These are phyloP conservation scores for Phytopythium helicoides DNA, from an alignment of 352 stramenopile species.

Conservation along the genomic window DNA sequence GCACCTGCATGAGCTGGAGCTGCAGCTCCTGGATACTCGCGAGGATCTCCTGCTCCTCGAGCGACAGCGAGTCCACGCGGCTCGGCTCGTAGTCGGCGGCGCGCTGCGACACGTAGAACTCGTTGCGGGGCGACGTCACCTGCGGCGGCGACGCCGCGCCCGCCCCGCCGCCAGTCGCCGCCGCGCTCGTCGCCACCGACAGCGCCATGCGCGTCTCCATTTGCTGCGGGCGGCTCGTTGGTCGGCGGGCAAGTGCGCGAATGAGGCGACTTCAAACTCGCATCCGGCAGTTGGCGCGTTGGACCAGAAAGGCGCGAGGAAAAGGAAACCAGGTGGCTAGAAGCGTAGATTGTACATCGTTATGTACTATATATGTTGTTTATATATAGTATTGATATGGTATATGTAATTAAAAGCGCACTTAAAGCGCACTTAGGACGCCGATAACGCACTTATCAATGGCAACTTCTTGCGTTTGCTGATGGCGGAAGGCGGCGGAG, in stretches of 20 bases:
- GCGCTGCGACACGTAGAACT: slow-evolving; percentile 78
- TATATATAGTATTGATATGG: no score
- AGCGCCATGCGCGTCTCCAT: not conserved
- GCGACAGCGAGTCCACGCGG: slow-evolving; percentile 63
- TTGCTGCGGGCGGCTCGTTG: not conserved
- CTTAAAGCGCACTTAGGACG: no score
- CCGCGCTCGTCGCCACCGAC: slow-evolving; percentile 4
- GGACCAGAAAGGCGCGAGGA: not conserved
- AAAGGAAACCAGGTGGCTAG: not conserved
- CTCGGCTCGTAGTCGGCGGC: slow-evolving; percentile 66
- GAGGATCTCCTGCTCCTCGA: slow-evolving; percentile 88
- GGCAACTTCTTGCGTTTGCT: not conserved
- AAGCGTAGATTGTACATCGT: not conserved
- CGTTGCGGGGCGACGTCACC: slow-evolving; percentile 57
- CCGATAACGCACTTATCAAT: no score
- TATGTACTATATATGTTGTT: no score
- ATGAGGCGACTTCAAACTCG: no score
- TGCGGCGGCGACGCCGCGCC: slow-evolving; percentile 8
- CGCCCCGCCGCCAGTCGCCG: not conserved
- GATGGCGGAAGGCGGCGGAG: not conserved
- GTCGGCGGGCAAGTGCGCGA: not conserved
- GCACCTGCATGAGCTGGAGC: slow-evolving; percentile 71
- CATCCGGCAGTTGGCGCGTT: slow-evolving; percentile 1
- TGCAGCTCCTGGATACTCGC: slow-evolving; percentile 90
- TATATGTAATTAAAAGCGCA: no score